Evolutionary conservation across 148 eudicot species (phyloP), one percentile per base, ranked within the genome.

Genomic region (Bassia scoparia): DNA sequence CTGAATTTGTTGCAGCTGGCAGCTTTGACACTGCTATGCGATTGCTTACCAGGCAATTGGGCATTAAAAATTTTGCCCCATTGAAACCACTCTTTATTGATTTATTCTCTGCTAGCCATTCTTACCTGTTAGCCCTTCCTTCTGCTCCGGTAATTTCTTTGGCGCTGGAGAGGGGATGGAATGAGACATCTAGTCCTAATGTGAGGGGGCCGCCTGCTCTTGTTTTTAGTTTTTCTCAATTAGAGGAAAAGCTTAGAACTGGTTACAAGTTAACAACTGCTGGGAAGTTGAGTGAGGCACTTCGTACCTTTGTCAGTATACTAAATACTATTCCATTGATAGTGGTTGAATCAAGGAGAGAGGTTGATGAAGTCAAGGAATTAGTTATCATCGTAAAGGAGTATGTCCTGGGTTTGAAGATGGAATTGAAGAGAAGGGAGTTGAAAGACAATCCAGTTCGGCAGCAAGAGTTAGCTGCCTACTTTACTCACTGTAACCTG

Each of bases 401-500:
- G 56, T 84, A 84, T 61, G 87, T 81, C 38, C 63, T 84, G 27
- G 87, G 87, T 27, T 71, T 84, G 43, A 84, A 84, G 69, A 81
- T 84, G 77, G 87, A 84, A 66, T 74, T 81, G 27, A 79, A 76
- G 76, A 81, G 87, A 67, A 84, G 84, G 62, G 87, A 84, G 55
- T 71, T 84, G 50, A 84, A 79, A 78, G 78, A 76, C 71, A 68
- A 88, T 38, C 96, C 96, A 0, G 74, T 88, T 55, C 98, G 97
- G 53, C 96, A 89, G 49, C 97, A 94, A 76, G 98, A 94, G 75
- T 82, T 94, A 38, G 98, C 97, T 26, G 98, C 98, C 2, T 94
- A 94, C 76, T 94, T 94, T 74, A 94, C 98, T 50, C 98, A 94
- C 77, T 94, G 98, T 79, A 89, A 89, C 72, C 98, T 94, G 68